Conservation (phyloP, 306 rosid genomes). For the Fagus sylvatica region DNA sequence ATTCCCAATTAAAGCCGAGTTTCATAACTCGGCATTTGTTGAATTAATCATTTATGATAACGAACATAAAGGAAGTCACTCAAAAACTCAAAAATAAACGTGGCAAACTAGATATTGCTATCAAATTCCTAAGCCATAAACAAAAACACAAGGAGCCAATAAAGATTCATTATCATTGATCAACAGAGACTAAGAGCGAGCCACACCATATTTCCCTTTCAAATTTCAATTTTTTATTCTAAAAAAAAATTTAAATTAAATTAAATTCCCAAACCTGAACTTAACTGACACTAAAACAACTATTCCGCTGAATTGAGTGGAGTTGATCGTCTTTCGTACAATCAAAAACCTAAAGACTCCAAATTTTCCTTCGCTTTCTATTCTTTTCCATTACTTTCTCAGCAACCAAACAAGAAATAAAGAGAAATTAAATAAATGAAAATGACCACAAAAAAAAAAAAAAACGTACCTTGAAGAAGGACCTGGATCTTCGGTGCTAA, state of each 20-base stretch:
- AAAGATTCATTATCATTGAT: too few species aligned
- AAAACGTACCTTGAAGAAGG: constrained; percentile 41
- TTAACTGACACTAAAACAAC: not conserved
- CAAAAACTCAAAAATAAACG: not conserved
- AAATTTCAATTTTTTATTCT: not conserved
- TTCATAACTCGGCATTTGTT: too few species aligned
- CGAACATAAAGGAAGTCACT: not conserved
- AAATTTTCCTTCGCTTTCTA: not conserved
- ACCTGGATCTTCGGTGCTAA: constrained; percentile 75
- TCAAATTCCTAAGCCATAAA: too few species aligned
- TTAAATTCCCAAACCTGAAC: too few species aligned
- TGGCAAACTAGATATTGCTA: not conserved
- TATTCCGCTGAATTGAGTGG: not conserved
- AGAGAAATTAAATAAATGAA: not conserved
- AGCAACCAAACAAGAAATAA: not conserved
- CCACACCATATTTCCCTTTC: too few species aligned
- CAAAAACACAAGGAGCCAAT: too few species aligned
- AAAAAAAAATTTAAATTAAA: too few species aligned
- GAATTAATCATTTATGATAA: not conserved
- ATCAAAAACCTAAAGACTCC: not conserved
- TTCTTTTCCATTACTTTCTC: not conserved
- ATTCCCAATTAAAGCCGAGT: not conserved
- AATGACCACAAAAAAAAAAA: not conserved
- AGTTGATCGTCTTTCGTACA: not conserved
- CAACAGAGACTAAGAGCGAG: too few species aligned